Percentiles rank a stretch among this genome's conserved stretches.
These are phyloP conservation scores for Phytophthora crassamura DNA, from an alignment of 352 stramenopile species.

Conservation along the genomic window DNA sequence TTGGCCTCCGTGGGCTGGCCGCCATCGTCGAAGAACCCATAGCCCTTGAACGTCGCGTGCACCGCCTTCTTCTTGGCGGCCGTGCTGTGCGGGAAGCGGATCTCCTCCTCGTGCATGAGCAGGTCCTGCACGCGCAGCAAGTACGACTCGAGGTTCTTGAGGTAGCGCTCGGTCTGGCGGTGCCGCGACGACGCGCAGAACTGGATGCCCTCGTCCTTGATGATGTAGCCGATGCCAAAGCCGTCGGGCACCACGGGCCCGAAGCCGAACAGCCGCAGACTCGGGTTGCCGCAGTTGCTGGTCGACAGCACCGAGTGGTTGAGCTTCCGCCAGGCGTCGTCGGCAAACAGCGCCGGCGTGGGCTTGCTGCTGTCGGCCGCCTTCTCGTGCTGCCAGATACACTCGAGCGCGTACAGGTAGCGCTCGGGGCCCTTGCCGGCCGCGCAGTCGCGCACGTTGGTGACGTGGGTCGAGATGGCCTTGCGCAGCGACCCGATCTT, in stretches of 20 bases:
- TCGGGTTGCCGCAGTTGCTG: slow-evolving; percentile 97
- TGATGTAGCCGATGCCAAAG: slow-evolving; percentile 98
- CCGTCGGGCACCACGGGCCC: slow-evolving; percentile 93
- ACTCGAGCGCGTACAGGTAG: slow-evolving; percentile 95
- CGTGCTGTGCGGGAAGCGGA: slow-evolving; percentile 73
- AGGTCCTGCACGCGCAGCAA: slow-evolving; percentile 81
- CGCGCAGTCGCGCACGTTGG: slow-evolving; percentile 89
- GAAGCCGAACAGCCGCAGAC: slow-evolving; percentile 94
- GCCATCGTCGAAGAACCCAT: slow-evolving; percentile 82
- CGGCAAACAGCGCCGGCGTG: slow-evolving; percentile 88
- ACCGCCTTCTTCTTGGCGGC: slow-evolving; percentile 57
- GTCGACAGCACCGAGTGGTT: slow-evolving; percentile 97
- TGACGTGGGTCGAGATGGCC: slow-evolving; percentile 90
- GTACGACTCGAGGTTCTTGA: slow-evolving; percentile 85
- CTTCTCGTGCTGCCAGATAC: slow-evolving; percentile 78
- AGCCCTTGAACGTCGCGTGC: slow-evolving; percentile 69
- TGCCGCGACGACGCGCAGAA: slow-evolving; percentile 87
- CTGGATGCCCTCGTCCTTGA: slow-evolving; percentile 95
- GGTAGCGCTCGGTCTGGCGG: slow-evolving; percentile 83
- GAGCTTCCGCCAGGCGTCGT: slow-evolving; percentile 89
- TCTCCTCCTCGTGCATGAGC: slow-evolving; percentile 78
- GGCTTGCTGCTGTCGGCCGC: slow-evolving; percentile 37
- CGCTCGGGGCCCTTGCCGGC: slow-evolving; percentile 93
- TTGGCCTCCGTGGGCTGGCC: slow-evolving; percentile 43
- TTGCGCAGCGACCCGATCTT: slow-evolving; percentile 89